phyloP scores from a whole-genome alignment of 345 rosid genomes.

The Lepidium didymum region DNA sequence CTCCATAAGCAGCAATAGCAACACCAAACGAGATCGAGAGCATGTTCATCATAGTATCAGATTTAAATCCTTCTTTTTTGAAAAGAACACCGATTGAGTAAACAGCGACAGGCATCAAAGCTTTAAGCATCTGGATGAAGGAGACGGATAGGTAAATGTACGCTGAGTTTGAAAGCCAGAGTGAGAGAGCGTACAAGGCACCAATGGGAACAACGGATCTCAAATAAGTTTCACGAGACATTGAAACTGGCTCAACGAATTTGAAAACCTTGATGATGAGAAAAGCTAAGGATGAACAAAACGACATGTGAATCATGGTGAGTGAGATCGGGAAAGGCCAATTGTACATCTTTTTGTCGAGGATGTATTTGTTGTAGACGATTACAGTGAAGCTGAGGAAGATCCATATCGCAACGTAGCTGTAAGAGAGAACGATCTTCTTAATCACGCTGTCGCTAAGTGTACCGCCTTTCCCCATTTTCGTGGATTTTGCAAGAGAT shows the following conservation, averaged over 20 bases:
- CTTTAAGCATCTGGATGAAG: conserved; percentile 95
- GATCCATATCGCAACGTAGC: conserved; percentile 94
- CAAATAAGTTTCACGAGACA: conserved; percentile 70
- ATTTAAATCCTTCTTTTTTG: conserved; percentile 60
- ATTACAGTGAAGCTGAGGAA: conserved; percentile 95
- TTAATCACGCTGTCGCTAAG: conserved; percentile 72
- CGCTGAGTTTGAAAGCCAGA: conserved; percentile 94
- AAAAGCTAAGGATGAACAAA: conserved; percentile 77
- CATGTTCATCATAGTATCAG: conserved; percentile 78
- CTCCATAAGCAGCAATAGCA: conserved; percentile 89
- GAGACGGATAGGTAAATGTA: conserved; percentile 91
- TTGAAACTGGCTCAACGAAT: conserved; percentile 84
- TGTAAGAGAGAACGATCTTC: conserved; percentile 87
- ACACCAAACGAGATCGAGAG: conserved; percentile 88
- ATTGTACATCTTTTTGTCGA: conserved; percentile 94
- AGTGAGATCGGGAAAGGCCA: conserved; percentile 98
- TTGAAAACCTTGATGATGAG: conserved; percentile 88
- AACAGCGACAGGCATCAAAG: conserved; percentile 95
- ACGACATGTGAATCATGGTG: conserved; percentile 98
- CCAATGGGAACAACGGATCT: conserved; percentile 94
- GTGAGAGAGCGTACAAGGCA: conserved; percentile 76
- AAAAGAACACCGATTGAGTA: conserved; percentile 78
- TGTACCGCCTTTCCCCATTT: conserved; percentile 86
- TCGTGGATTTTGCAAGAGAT: neutral
- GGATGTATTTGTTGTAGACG: conserved; percentile 98